phyloP scores from a whole-genome alignment of 768 basidiomycete genomes.

The Tricholomella constricta region DNA sequence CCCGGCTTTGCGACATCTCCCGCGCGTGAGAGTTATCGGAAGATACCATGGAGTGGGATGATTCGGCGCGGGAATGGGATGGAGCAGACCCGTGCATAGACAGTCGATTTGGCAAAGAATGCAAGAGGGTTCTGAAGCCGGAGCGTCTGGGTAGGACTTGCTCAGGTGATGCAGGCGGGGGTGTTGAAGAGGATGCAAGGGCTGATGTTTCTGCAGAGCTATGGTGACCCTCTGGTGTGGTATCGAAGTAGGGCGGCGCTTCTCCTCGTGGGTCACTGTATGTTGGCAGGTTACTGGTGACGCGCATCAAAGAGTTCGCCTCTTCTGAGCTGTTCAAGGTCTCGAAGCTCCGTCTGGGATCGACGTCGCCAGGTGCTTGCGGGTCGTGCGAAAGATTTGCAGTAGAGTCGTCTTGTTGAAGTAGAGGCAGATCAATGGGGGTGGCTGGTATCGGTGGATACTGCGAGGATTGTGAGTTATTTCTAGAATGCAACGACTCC shows the following conservation, averaged over 20 bases:
- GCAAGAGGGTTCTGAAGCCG: constrained; percentile 49
- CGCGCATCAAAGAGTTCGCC: constrained; percentile 28
- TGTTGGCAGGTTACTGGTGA: constrained; percentile 22
- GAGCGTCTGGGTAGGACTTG: constrained; percentile 36
- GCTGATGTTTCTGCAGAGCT: constrained; percentile 8
- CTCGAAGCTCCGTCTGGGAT: constrained; percentile 30
- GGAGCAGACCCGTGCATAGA: constrained; percentile 25
- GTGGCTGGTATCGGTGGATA: constrained; percentile 44
- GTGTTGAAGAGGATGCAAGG: constrained; percentile 13
- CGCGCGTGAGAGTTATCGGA: constrained; percentile 22
- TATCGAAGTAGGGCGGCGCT: constrained; percentile 69
- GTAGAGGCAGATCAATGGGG: constrained; percentile 44
- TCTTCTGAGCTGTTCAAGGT: constrained; percentile 32
- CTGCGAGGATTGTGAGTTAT: constrained; percentile 29
- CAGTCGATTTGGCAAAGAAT: constrained; percentile 34
- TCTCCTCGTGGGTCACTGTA: constrained; percentile 45
- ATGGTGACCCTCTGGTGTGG: constrained; percentile 1
- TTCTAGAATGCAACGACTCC: constrained; percentile 31
- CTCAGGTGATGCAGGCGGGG: constrained; percentile 19
- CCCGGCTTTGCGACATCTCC: constrained; percentile 26
- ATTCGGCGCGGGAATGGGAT: constrained; percentile 33
- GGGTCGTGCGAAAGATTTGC: constrained; percentile 24
- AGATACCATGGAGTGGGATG: constrained; percentile 28
- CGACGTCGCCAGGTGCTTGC: constrained; percentile 21
- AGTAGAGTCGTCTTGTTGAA: constrained; percentile 32